phyloP scores from a whole-genome alignment of 2,329 filamentous ascomycete species.

The Kalmusia sp. region DNA sequence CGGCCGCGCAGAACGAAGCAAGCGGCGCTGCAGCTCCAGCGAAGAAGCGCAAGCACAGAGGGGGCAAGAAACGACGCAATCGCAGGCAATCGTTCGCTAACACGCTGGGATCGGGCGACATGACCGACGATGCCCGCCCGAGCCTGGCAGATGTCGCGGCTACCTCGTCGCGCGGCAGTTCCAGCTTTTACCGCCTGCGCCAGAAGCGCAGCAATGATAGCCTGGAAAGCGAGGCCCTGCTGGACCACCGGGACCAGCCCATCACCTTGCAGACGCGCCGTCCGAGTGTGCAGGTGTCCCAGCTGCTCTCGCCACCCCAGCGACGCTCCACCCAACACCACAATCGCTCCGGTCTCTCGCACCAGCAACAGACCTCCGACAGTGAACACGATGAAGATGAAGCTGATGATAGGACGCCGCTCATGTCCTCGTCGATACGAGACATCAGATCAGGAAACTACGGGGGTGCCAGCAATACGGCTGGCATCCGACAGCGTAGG shows the following conservation, averaged over 20 bases:
- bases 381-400: constrained; percentile 58
- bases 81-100: constrained; percentile 83
- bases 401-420: constrained; percentile 61
- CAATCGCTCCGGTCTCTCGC: constrained; percentile 35
- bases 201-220: constrained; percentile 80
- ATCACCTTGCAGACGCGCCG: constrained; percentile 49
- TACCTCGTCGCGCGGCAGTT: constrained; percentile 45
- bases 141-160: constrained; percentile 47
- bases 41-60: constrained; percentile 78
- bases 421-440: constrained; percentile 54
- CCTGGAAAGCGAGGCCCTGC: constrained; percentile 83
- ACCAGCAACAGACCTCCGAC: constrained; percentile 44
- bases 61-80: constrained; percentile 77
- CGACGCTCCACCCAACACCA: constrained; percentile 20
- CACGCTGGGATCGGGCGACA: constrained; percentile 64
- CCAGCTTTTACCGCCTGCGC: constrained; percentile 62
- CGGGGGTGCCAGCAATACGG: constrained; percentile 33
- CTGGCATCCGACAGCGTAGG: constrained; percentile 38
- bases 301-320: constrained; percentile 33
- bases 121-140: constrained; percentile 59
- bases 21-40: constrained; percentile 21
- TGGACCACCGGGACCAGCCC: constrained; percentile 77
- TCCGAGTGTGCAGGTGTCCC: constrained; percentile 50
- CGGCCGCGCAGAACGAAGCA: not conserved
- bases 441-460: constrained; percentile 45